Evolutionary conservation across 2,329 filamentous ascomycete genomes (phyloP), one percentile per base, ranked within the genome.

Genomic region (Pseudogymnoascus sp.): DNA sequence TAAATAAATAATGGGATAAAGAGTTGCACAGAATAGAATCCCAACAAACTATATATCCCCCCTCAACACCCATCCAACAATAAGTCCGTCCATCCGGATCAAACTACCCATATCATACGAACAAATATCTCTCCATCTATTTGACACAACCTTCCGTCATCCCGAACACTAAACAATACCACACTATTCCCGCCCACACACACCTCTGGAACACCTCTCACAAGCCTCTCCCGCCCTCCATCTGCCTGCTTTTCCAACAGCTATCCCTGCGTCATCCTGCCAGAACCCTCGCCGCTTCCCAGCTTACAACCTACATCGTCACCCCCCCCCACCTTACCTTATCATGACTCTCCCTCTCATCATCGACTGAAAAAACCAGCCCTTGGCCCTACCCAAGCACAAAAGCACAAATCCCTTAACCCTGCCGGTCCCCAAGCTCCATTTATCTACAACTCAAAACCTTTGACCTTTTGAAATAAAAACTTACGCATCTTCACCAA

Each of bases 341-440:
- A 34, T 56, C 46, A 56, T 56, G 46, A 56, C 46, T 56, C 46
- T n/a, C 46, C 34, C 46, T 34, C n/a, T 56, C 46, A 56, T 56
- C 46, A 56, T 56, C 46, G 46, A 56, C 46, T 34, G 25, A 56
- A 56, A 53, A 56, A 56, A 31, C 25, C 14, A 56, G 7, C 46
- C 46, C 46, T 56, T 56, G 46, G 46, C 25, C 25, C n/a, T 56
- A 56, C 46, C 44, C 25, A 56, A 56, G 46, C 46, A 56, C 46
- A 56, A 56, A 56, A 56, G 46, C 46, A 56, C 46, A 56, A 34
- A 56, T 56, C 46, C 25, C 46, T 56, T 56, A 56, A 56, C 46
- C 46, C 28, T 56, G 46, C 46, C 46, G 5, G 8, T 18, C 46
- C 46, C 46, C 46, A 18, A 34, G 46, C n/a, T 56, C 10, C 46